phyloP scores from a whole-genome alignment of 345 rosid genomes.

The Zanthoxylum bungeanum region DNA sequence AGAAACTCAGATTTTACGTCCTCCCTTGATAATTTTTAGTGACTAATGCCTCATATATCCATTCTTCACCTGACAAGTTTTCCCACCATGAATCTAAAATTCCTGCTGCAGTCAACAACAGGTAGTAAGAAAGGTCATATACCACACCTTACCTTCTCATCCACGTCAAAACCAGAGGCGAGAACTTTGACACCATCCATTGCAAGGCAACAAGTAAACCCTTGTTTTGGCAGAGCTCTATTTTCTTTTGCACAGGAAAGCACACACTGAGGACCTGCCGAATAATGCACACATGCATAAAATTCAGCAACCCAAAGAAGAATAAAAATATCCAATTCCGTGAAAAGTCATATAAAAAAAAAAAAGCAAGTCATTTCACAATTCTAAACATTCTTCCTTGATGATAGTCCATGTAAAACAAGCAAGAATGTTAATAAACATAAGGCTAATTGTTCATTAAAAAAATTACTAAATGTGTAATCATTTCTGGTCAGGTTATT shows the following conservation, averaged over 20 bases:
- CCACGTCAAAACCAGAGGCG: conserved; percentile 78
- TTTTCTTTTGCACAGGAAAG: conserved; percentile 85
- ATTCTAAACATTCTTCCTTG: neutral
- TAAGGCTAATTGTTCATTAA: neutral
- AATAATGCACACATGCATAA: conserved; percentile 9
- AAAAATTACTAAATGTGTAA: neutral
- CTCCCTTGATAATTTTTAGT: neutral
- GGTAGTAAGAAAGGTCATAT: neutral
- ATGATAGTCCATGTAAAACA: neutral
- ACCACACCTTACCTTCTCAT: conserved; percentile 64
- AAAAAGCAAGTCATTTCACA: neutral
- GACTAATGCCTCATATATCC: neutral
- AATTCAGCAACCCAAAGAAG: neutral
- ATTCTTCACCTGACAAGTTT: neutral
- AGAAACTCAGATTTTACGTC: neutral
- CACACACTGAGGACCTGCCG: conserved; percentile 86
- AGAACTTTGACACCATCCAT: conserved; percentile 90
- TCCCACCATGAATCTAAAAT: neutral
- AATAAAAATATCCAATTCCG: neutral
- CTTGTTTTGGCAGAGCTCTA: conserved; percentile 65
- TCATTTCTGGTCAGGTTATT: neutral
- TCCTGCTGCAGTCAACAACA: neutral
- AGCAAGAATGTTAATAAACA: neutral
- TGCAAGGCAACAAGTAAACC: conserved; percentile 87
- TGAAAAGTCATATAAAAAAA: no score